Evolutionary conservation across 108 stramenopile genomes (phyloP), one percentile per base, ranked within the genome.

Genomic region (Pseudonitzschia multistriata): DNA sequence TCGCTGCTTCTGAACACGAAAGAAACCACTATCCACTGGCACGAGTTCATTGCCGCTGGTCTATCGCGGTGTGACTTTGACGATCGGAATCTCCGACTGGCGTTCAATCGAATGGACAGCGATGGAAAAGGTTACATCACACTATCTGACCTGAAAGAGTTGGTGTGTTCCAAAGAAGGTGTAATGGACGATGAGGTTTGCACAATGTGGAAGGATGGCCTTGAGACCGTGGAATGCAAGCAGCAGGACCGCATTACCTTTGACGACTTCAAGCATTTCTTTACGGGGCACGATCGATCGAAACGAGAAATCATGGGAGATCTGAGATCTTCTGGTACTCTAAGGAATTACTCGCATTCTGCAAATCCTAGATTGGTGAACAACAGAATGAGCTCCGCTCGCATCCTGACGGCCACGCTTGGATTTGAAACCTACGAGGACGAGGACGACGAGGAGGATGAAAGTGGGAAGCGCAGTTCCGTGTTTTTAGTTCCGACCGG

Each of bases 31-130:
- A 90, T 94, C 78, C 85, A 84, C 24, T 94, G 88, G 86, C 93
- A 91, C 66, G 88, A 94, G 53, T 94, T 94, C 56, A 88, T 94
- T 33, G 87, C 93, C 6, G 90, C 88, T 60, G 88, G 88, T n/a
- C 75, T 94, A 14, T 86, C 84, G 22, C 88, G 89, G 70, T 86
- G 86, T 49, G 74, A 86, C 53, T 77, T 87, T 34, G 93, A 94
- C 62, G 90, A 94, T 39, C 79, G 93, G 11, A 94, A 94, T 56
- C 74, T 94, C 21, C 73, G 52, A 56, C 73, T 94, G 34, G 93
- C 93, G 0, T 94, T 94, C 76, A 86, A 91, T 74, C 85, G 90
- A 29, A 66, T 94, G 34, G 93, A 94, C 85, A 66, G 68, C 31
- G 85, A 89, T 47, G 86, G 87, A n/a, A 84, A 81, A 66, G 86